Conservation (phyloP, 2,329 filamentous ascomycete genomes). For the Botrytis fabae region DNA sequence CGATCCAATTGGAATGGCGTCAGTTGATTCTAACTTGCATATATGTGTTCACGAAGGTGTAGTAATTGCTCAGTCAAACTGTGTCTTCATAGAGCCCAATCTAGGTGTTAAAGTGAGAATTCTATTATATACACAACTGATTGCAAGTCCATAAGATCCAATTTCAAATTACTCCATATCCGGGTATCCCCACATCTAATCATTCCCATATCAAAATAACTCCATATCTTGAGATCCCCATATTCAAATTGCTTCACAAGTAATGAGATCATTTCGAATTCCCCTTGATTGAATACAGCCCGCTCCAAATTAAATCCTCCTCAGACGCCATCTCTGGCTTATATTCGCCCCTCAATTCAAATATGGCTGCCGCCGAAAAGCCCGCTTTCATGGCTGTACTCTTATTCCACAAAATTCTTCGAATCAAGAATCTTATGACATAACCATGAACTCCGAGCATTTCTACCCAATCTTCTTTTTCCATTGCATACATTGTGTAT, state of each 20-base stretch:
- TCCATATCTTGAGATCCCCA: neutral
- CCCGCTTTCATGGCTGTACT: neutral
- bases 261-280: neutral
- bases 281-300: slow-evolving; percentile 5
- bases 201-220: neutral
- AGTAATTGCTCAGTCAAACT: neutral
- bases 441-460: slow-evolving; percentile 5
- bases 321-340: neutral
- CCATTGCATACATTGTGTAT: neutral
- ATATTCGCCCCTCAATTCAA: slow-evolving; percentile 6
- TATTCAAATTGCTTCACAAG: neutral
- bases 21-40: neutral
- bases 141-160: neutral
- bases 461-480: slow-evolving; percentile 5
- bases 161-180: neutral
- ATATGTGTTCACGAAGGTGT: neutral
- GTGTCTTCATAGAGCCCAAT: neutral
- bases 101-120: neutral
- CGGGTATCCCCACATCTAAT: neutral
- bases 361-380: neutral
- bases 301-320: neutral
- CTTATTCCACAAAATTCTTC: slow-evolving; percentile 8
- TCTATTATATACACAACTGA: too few relatives aligned
- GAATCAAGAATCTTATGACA: slow-evolving; percentile 1
- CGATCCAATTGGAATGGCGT: neutral